Base-by-base conservation (phyloP, 805 yeast genomes). In the Pichia thaimueangensis region DNA sequence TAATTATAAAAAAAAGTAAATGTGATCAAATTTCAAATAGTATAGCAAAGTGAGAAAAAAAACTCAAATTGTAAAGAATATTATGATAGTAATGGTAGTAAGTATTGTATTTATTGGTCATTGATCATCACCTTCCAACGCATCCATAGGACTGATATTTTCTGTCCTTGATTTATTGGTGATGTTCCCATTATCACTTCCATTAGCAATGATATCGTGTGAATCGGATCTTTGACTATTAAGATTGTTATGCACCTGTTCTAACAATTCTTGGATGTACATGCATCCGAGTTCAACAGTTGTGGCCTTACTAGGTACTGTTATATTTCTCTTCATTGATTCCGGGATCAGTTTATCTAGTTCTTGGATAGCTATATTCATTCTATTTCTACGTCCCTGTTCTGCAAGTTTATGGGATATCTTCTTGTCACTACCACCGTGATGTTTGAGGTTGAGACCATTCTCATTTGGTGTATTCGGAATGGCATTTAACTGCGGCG, bases 381-480 rank as follows among this genome's bases (percentile, higher is more conserved):
- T 83, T 48, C 98, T 71, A 60, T 91, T 89, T 53, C 98, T 74
- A 41, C 98, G 73, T 13, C 96, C 97, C 62, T 93, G 97, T 63
- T 91, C 98, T 0, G 98, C 97, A 13, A 86, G 72, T 59, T 91
- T 89, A 62, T 91, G 98, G 32, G 77, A 76, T 2, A 82, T 76
- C 53, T 82, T 80, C 58, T 83, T 82, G 23, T 74, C 69, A 4
- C 47, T 30, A 13, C 17, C 3, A n/a, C 17, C 13, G n/a, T 20
- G 39, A 16, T 25, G 37, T 2, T 15, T 6, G n/a, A 10, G 30
- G 13, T 25, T 21, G 20, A 23, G 42, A 17, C 30, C 23, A 25
- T 32, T 13, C 5, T 32, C 24, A 32, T n/a, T 15, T 12, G 19
- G 4, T 9, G 16, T 32, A 13, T n/a, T 8, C 12, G 37, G 27